Evolutionary conservation across 176 grass and related monocot genomes (phyloP).

Genomic region (Carex myosuroides): DNA sequence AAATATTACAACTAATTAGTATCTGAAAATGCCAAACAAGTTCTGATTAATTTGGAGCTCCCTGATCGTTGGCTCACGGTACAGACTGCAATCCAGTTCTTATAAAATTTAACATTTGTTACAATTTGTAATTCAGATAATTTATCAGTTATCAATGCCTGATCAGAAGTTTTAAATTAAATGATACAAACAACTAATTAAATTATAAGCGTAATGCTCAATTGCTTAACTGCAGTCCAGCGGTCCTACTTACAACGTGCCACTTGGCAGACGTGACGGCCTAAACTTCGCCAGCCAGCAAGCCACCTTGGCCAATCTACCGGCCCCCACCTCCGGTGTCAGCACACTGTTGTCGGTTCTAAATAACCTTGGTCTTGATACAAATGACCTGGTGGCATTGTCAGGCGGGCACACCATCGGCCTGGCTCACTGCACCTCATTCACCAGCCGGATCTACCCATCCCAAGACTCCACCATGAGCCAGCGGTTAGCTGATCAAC

Average conservation of each 20-base stretch:
- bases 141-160: too few relatives aligned
- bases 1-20: too few relatives aligned
- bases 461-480: conserved; percentile 25
- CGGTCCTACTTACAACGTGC: conserved; percentile 40
- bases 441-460: conserved; percentile 39
- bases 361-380: conserved; percentile 32
- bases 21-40: too few relatives aligned
- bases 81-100: too few relatives aligned
- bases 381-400: conserved; percentile 38
- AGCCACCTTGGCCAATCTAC: background rate
- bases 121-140: background rate
- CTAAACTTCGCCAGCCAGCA: background rate
- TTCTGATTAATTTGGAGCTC: too few relatives aligned
- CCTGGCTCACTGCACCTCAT: conserved; percentile 41
- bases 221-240: conserved; percentile 19
- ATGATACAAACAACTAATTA: background rate
- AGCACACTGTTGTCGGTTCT: background rate
- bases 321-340: conserved; percentile 19
- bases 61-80: too few relatives aligned
- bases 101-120: background rate
- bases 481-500: conserved; percentile 27
- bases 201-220: background rate
- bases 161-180: too few relatives aligned
- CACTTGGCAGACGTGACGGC: conserved; percentile 44
- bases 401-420: conserved; percentile 67